phyloP scores from a whole-genome alignment of 75 land plant genomes.

The Pinus tabuliformis region DNA sequence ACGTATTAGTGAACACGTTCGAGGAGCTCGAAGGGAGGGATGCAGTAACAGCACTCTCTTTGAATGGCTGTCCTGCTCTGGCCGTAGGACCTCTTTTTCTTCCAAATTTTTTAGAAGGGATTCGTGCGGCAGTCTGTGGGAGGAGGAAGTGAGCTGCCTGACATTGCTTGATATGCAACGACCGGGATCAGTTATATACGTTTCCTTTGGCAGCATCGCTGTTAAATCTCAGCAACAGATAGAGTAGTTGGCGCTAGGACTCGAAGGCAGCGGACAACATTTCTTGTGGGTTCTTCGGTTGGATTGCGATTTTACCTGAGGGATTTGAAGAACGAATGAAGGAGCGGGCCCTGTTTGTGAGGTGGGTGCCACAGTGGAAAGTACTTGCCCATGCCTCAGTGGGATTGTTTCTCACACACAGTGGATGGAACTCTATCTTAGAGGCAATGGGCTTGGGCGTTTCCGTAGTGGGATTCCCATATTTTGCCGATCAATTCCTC shows the following conservation, averaged over 20 bases:
- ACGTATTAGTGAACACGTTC: neutral
- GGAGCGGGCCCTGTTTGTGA: neutral
- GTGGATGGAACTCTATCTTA: slow-evolving; percentile 34
- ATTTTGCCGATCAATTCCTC: slow-evolving; percentile 13
- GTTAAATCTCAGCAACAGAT: slow-evolving; percentile 10
- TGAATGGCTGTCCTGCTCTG: neutral
- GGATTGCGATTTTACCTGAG: neutral
- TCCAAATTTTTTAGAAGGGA: neutral
- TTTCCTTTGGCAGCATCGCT: slow-evolving; percentile 31
- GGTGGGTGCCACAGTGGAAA: too few species aligned
- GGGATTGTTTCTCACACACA: slow-evolving; percentile 25
- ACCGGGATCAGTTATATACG: neutral
- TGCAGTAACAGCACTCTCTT: neutral
- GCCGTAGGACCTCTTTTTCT: neutral
- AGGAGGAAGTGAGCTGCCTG: neutral
- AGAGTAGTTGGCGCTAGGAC: slow-evolving; percentile 9
- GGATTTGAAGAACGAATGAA: slow-evolving; percentile 2
- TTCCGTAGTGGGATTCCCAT: slow-evolving; percentile 28
- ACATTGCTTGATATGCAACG: neutral
- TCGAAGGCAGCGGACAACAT: slow-evolving; percentile 8
- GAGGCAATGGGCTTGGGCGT: slow-evolving; percentile 18
- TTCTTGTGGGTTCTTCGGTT: slow-evolving; percentile 24
- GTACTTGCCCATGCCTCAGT: slow-evolving; percentile 19
- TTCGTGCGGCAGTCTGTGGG: neutral
- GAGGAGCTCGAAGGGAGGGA: neutral